Evolutionary conservation across 371 early-diverging fungal species (phyloP).

Genomic region (Rhizopus delemar): DNA sequence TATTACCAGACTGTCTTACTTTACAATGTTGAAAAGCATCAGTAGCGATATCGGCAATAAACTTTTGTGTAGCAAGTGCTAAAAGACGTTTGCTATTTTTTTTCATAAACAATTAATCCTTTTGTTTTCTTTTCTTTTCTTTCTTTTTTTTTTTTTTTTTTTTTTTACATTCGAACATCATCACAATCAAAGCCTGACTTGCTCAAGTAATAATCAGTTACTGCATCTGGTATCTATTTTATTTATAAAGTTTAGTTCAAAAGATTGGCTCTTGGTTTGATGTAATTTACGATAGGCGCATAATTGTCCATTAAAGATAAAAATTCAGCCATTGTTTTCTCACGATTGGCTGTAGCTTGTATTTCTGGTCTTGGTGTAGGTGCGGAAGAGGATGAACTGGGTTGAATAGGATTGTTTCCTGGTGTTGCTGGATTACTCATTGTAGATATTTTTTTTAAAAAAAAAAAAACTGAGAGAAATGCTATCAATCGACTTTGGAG

Average conservation of each 20-base stretch:
- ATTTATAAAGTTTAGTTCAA: neutral
- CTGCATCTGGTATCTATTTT: slow-evolving; percentile 92
- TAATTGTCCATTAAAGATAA: slow-evolving; percentile 87
- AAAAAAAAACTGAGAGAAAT: too few species aligned
- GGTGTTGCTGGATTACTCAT: slow-evolving; percentile 3
- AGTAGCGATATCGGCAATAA: slow-evolving; percentile 90
- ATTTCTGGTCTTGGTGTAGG: neutral
- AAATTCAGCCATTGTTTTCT: slow-evolving; percentile 81
- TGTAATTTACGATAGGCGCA: slow-evolving; percentile 74
- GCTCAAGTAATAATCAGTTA: slow-evolving; percentile 93
- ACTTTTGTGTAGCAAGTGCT: slow-evolving; percentile 93
- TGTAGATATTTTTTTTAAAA: too few species aligned
- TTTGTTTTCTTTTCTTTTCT: neutral
- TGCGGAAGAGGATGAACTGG: neutral
- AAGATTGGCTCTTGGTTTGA: neutral
- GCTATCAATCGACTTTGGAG: too few species aligned
- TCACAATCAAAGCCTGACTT: slow-evolving; percentile 93
- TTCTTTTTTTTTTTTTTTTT: neutral
- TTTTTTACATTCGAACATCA: slow-evolving; percentile 78
- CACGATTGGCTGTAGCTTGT: slow-evolving; percentile 26
- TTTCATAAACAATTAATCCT: neutral
- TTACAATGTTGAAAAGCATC: slow-evolving; percentile 94
- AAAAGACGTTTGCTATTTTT: slow-evolving; percentile 77
- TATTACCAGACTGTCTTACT: slow-evolving; percentile 74
- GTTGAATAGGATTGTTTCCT: neutral